Conservation (phyloP, 257 asterid species). For the Gardenia jasminoides region DNA sequence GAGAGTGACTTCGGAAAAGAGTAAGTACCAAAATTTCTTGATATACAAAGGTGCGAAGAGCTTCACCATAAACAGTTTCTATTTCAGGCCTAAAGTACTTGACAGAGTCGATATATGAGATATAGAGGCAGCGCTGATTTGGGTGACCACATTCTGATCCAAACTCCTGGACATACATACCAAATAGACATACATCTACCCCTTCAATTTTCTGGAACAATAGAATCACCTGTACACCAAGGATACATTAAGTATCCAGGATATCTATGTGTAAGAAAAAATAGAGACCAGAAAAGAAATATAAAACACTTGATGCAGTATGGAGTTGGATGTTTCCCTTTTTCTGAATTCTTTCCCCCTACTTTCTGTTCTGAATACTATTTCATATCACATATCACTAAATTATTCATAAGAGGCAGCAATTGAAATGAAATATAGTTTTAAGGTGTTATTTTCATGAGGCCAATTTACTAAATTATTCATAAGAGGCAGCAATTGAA, state of each 20-base stretch:
- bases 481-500: background rate
- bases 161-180: slow-evolving; percentile 74
- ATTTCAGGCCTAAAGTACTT: slow-evolving; percentile 69
- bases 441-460: background rate
- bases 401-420: background rate
- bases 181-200: slow-evolving; percentile 72
- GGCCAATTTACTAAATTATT: background rate
- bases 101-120: slow-evolving; percentile 78
- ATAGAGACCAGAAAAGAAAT: background rate
- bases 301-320: background rate
- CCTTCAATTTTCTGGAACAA: slow-evolving; percentile 75
- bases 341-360: background rate
- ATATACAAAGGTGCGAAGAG: slow-evolving; percentile 73
- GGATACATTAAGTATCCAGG: slow-evolving; percentile 17
- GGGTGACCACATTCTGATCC: slow-evolving; percentile 75
- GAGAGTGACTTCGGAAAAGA: background rate
- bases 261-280: background rate
- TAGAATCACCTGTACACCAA: slow-evolving; percentile 53
- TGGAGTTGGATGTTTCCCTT: background rate
- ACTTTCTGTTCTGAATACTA: background rate
- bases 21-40: slow-evolving; percentile 64
- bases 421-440: background rate
- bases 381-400: background rate
- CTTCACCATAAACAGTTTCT: slow-evolving; percentile 50
- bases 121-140: slow-evolving; percentile 62